phyloP scores from a whole-genome alignment of 2,329 filamentous ascomycete species.

The Magnaporthiopsis incrustans region DNA sequence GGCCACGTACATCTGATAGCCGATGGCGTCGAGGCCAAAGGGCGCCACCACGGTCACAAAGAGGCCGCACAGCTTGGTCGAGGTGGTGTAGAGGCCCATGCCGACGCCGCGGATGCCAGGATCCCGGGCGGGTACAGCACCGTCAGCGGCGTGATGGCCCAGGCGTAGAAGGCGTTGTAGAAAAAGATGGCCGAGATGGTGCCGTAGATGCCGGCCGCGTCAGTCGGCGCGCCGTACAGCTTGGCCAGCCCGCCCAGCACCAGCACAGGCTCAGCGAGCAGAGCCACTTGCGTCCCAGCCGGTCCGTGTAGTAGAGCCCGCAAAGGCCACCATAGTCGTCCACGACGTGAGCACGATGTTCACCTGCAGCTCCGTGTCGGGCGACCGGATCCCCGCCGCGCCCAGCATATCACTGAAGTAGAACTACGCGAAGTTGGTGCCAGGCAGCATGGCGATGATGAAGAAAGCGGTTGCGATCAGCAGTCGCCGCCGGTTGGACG shows the following conservation, averaged over 20 bases:
- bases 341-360: neutral
- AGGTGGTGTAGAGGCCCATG: constrained; percentile 18
- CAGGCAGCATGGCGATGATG: constrained; percentile 7
- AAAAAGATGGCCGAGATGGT: constrained; percentile 28
- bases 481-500: constrained; percentile 29
- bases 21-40: constrained; percentile 34
- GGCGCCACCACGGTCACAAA: constrained; percentile 43
- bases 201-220: constrained; percentile 15
- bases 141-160: constrained; percentile 24
- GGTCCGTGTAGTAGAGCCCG: constrained; percentile 4
- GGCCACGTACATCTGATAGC: constrained; percentile 44
- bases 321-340: constrained; percentile 1
- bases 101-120: constrained; percentile 23
- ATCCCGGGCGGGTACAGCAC: constrained; percentile 31
- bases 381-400: constrained; percentile 36
- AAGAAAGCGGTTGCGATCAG: constrained; percentile 3
- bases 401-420: constrained; percentile 52
- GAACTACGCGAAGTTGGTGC: constrained; percentile 28
- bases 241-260: constrained; percentile 26
- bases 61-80: constrained; percentile 13
- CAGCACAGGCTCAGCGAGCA: constrained; percentile 35
- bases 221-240: constrained; percentile 11
- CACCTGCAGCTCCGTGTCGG: constrained; percentile 38
- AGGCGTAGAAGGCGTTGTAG: constrained; percentile 25
- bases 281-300: constrained; percentile 26